A percentile compares a stretch with the other conserved stretches of the same genome.
phyloP scores from a whole-genome alignment of 495 filamentous ascomycete genomes.

The Pseudomonodictys pantanalensis region DNA sequence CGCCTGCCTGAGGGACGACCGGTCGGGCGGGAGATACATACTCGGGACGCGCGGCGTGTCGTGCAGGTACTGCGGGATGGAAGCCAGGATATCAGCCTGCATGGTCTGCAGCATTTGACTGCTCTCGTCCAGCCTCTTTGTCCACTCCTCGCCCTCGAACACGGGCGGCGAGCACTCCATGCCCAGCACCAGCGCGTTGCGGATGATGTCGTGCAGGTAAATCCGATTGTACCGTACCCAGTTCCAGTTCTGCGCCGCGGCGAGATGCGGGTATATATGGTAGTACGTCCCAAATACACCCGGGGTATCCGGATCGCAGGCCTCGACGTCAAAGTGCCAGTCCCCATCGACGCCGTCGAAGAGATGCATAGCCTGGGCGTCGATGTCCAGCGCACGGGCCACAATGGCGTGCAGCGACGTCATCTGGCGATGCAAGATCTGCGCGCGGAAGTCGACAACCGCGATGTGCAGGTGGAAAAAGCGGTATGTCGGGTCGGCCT shows the following conservation, averaged over 20 bases:
- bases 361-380: neutral
- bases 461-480: constrained; percentile 20
- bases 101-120: constrained; percentile 9
- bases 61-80: constrained; percentile 22
- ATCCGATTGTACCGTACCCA: constrained; percentile 25
- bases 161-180: constrained; percentile 6
- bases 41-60: constrained; percentile 14
- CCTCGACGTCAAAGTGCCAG: constrained; percentile 10
- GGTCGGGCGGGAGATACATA: too few species aligned
- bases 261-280: constrained; percentile 16
- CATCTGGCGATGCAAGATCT: constrained; percentile 3
- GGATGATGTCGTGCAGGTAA: constrained; percentile 26
- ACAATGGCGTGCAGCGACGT: constrained; percentile 13
- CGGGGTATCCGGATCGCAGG: neutral
- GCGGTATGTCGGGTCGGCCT: neutral
- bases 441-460: constrained; percentile 10
- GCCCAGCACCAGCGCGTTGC: constrained; percentile 12
- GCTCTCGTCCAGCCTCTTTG: constrained; percentile 2
- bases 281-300: constrained; percentile 12
- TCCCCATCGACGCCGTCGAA: neutral
- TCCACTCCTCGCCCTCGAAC: neutral
- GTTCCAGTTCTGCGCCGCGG: constrained; percentile 24
- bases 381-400: constrained; percentile 14
- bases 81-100: constrained; percentile 25
- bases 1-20: too few species aligned